A percentile compares a stretch with the other conserved stretches of the same genome.
Evolutionary conservation across 768 basidiomycete species (phyloP).

Genomic region (Amanita exitialis): DNA sequence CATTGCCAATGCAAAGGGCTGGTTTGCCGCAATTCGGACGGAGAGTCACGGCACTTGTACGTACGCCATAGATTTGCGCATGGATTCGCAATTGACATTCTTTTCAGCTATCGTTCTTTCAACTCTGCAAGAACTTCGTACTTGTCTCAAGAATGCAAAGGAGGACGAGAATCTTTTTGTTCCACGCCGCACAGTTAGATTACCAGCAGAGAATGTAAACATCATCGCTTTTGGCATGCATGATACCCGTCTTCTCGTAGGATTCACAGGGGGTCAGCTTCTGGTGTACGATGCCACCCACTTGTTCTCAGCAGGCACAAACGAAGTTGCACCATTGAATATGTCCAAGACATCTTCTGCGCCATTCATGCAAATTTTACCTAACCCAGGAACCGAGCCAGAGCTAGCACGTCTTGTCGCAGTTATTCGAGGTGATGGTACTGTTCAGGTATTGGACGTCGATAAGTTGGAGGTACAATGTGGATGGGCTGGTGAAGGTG

Average conservation of each 20-base stretch:
- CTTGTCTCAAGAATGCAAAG: constrained; percentile 35
- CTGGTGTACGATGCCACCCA: constrained; percentile 46
- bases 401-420: constrained; percentile 50
- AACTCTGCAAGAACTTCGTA: constrained; percentile 49
- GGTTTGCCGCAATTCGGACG: constrained; percentile 55
- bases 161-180: constrained; percentile 28
- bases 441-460: constrained; percentile 49
- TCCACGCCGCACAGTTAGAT: constrained; percentile 40
- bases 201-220: constrained; percentile 37
- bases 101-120: constrained; percentile 50
- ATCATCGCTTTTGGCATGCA: constrained; percentile 46
- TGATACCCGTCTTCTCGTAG: constrained; percentile 52
- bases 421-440: constrained; percentile 34
- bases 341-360: constrained; percentile 34
- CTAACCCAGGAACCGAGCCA: constrained; percentile 51
- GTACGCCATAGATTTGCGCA: not conserved
- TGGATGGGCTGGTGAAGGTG: constrained; percentile 41
- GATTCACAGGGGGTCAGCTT: constrained; percentile 47
- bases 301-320: constrained; percentile 36
- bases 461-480: constrained; percentile 41
- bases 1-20: constrained; percentile 48
- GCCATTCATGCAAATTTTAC: constrained; percentile 41
- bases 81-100: not conserved
- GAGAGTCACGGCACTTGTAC: constrained; percentile 13
- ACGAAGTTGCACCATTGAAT: constrained; percentile 36